Evolutionary conservation across 2,329 filamentous ascomycete genomes (phyloP), one percentile per base, ranked within the genome.

Genomic region (Fusarium nanum): DNA sequence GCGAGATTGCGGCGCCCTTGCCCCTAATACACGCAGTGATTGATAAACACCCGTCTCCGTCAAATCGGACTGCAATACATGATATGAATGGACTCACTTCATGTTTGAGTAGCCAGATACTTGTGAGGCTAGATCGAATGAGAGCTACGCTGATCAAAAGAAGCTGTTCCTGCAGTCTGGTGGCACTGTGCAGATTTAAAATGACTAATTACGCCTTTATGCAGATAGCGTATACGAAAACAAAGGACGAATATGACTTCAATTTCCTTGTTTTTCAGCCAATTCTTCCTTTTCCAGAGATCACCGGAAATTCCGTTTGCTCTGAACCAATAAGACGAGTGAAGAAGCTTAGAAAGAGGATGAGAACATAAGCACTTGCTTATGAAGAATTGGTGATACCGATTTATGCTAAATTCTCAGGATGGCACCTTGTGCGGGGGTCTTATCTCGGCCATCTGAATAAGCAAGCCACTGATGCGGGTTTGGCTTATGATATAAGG

Each of bases 301-400:
- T 16, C 4, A 16, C 16, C 22, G 32, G 32, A 27, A 52, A 20
- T 40, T 41, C 48, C 23, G 32, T 11, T 12, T 9, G 8, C 9
- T 12, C 2, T 18, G 23, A 41, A 12, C 37, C 18, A 27, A 20
- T n/a, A 2, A 4, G 5, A 9, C 2, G 6, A 40, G 34, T 5
- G 16, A 6, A 1, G 12, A 7, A 27, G 13, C 34, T 52, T 27
- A 27, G 7, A 40, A 27, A 25, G 18, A 27, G 3, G 6, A 25
- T 52, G 8, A 9, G 14, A 32, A 32, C 44, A 45, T 48, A 59
- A 61, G 48, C 56, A 11, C 40, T 56, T 67, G 64, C 62, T 67
- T 50, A 67, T 45, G 49, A 27, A 67, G 34, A 20, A 6, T 56
- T 50, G 13, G 22, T 40, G 55, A 61, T 37, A 20, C 13, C 41